Base-by-base conservation (phyloP, 306 rosid species). In the Gastrolobium bilobum region DNA sequence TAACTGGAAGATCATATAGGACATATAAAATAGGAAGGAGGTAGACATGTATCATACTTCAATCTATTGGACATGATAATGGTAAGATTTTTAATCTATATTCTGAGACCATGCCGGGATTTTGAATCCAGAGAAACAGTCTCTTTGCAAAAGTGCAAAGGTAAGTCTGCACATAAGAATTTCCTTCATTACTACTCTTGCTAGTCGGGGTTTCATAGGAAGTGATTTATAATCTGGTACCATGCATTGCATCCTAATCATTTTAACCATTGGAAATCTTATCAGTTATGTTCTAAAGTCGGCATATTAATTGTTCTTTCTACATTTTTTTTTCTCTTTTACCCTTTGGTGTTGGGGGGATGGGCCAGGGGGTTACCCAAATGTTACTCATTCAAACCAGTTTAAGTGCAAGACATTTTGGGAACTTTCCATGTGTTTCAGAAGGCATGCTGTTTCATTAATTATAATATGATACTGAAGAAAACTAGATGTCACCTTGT, bases 401-500 rank as follows among this genome's bases (percentile, higher is more conserved):
- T 64, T 33, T 29, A 59, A 56, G 51, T 40, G 34, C 42, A 35
- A 70, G 33, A 37, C 43, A 77, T n/a, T 4, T 53, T 46, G 6
- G 57, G 15, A 52, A 48, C 34, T 33, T 42, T 38, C 11, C 68
- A 42, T 31, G 20, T 38, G 79, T 54, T 14, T 80, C 44, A 7
- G 52, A 81, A 76, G 79, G 35, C 51, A 53, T 66, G 13, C 10
- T 52, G 42, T 26, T 58, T 58, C 76, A 69, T 54, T 47, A 67
- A 68, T 48, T 42, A 68, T 59, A 74, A 74, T 54, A 64, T 7
- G 42, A 65, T 4, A 26, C 42, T 38, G 50, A 77, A 46, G 38
- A 42, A 78, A 77, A 4, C 71, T 35, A 69, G 35, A 73, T 31
- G 68, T 83, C 89, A 95, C 99, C 99, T 79, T 70, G 76, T 95